These are phyloP conservation scores for Globisporangium alternatum DNA, from an alignment of 352 stramenopile genomes.

Conservation along the genomic window DNA sequence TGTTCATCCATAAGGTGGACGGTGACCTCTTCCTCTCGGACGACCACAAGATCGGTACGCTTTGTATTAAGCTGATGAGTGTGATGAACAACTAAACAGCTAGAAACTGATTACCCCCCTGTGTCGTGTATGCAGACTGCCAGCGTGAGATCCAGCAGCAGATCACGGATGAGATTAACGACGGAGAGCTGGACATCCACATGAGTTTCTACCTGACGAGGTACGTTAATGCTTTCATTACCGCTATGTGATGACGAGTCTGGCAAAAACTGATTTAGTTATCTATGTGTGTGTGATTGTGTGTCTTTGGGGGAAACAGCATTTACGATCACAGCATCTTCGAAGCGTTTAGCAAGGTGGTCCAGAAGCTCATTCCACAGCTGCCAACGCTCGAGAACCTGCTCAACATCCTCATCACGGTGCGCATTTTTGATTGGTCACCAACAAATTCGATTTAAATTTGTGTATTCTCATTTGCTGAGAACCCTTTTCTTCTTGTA, in stretches of 20 bases:
- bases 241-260: neutral
- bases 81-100: neutral
- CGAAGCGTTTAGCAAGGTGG: constrained; percentile 96
- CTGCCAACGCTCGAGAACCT: constrained; percentile 97
- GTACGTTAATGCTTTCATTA: constrained; percentile 8
- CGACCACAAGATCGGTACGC: constrained; percentile 95
- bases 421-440: constrained; percentile 16
- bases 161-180: constrained; percentile 95
- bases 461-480: neutral
- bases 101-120: neutral
- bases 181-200: constrained; percentile 91
- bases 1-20: constrained; percentile 99
- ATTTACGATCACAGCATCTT: constrained; percentile 97
- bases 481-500: constrained; percentile 24
- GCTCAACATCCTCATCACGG: constrained; percentile 96
- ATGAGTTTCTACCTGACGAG: constrained; percentile 91
- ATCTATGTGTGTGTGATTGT: neutral
- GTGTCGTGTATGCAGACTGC: constrained; percentile 70
- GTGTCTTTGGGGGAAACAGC: constrained; percentile 22
- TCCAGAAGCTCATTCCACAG: constrained; percentile 97
- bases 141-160: constrained; percentile 97
- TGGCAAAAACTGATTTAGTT: neutral
- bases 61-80: neutral
- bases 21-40: constrained; percentile 98
- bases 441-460: neutral